Evolutionary conservation across 2,329 filamentous ascomycete species (phyloP), one percentile per base, ranked within the genome.

Genomic region (Arthrinium puccinioides): DNA sequence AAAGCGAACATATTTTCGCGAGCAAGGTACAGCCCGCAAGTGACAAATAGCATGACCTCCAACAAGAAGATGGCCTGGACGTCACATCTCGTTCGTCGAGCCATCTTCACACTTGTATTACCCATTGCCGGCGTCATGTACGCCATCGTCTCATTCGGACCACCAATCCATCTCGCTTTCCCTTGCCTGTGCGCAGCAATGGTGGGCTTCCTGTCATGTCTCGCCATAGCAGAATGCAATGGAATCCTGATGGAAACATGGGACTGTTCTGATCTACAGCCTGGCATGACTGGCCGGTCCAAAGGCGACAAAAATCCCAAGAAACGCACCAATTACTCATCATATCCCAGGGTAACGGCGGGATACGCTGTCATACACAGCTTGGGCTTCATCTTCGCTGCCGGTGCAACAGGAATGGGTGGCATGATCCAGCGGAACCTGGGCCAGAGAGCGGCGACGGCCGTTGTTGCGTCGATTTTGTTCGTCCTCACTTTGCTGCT

Each of bases 221-320:
- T 90, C 9, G 84, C 82, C 2, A 79, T 87, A 31, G 76, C 84
- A 3, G 84, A 89, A 58, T 87, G 84, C 57, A 76, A 82, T 45
- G 82, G 84, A 1, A 62, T 89, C 21, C 73, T 88, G 53, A 88
- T 89, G 84, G 84, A 88, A 53, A 81, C 79, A 0, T 89, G 82
- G 55, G 85, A 89, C 54, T 84, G 79, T n/a, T 86, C 81, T 27
- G 85, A 89, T 55, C 66, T 89, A 4, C 82, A 84, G 47, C 78
- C 82, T 3, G 80, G 82, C 9, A 81, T 83, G 66, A 83, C 72
- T 6, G 74, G 74, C 21, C 66, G 67, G 13, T 67, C 67, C n/a
- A 64, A 60, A 20, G 63, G 63, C n/a, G 49, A 52, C 4, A 62
- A 62, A 10, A 59, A 57, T 36, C 51, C 52, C 9, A 56, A 60